Base-by-base conservation (phyloP, 805 yeast species). In the Ogataea angusta region DNA sequence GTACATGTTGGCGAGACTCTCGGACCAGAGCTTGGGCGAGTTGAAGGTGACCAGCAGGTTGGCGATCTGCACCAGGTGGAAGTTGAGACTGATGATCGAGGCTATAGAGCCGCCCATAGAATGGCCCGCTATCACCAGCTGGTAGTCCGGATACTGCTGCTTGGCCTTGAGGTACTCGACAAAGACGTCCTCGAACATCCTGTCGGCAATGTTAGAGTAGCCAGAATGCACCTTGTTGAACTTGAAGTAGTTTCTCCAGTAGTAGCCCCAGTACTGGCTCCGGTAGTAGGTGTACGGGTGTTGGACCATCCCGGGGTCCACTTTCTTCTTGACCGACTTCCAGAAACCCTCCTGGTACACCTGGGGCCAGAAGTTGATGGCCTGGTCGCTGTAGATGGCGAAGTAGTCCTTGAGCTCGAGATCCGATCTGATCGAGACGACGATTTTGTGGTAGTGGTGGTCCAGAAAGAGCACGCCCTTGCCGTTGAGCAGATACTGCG, bases 91-190 rank as follows among this genome's bases (percentile, higher is more conserved):
- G 1, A 45, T 42, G 7, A 51, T 32, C 17, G 52, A 51, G 2
- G 54, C 54, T 6, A 51, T 46, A 4, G 54, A 48, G 5, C 54
- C 54, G 10, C 54, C 54, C 52, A 51, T 48, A 6, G 54, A 51
- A 36, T 51, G 54, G n/a, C 54, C 54, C 17, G 43, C 30, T 25
- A 51, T 34, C 14, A 31, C 35, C 26, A 51, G 44, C 22, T 42
- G 22, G 26, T 48, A 51, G 18, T 42, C 39, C 1, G 52, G 49
- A 34, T 38, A 46, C 30, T 36, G 31, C 21, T 38, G 27, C 23
- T 36, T 42, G 15, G 41, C 30, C 12, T 33, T 31, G 10, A 46
- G 14, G 29, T 51, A 51, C 12, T 43, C 43, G 9, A 43, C 44
- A 30, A 51, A 40, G 8, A 51, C 45, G 5, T 48, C 54, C 30